A percentile compares a stretch with the other conserved stretches of the same genome.
Conservation (phyloP, 2,329 filamentous ascomycete genomes). For the Colletotrichum zoysiae region DNA sequence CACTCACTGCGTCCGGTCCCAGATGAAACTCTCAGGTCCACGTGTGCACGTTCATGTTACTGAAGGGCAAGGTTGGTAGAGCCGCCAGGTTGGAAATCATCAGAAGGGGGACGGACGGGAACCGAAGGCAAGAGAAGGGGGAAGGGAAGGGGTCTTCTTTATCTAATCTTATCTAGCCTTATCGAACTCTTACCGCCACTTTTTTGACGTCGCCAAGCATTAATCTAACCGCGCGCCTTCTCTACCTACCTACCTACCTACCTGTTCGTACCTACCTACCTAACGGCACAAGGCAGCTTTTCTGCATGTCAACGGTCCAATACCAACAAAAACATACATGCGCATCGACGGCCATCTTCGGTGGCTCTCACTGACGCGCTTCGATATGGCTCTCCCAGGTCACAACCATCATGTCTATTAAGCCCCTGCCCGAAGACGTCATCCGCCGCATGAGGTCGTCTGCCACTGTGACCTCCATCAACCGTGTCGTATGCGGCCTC, state of each 20-base stretch:
- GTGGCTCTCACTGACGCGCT: conserved; percentile 9
- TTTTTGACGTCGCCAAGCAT: not conserved
- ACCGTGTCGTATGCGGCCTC: conserved; percentile 77
- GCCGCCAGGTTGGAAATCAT: not conserved
- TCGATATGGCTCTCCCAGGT: conserved; percentile 20
- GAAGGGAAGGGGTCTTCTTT: not conserved
- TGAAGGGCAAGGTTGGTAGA: conserved; percentile 6
- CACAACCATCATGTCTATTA: conserved; percentile 70
- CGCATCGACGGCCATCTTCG: not conserved
- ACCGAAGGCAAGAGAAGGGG: too few relatives aligned
- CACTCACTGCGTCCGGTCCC: not conserved
- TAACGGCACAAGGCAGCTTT: not conserved
- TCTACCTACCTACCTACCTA: not conserved
- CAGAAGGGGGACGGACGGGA: too few relatives aligned
- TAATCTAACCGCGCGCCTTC: too few relatives aligned
- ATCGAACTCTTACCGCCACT: not conserved
- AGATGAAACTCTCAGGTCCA: conserved; percentile 17
- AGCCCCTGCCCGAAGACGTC: conserved; percentile 76
- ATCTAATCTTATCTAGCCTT: conserved; percentile 17
- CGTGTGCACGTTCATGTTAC: conserved; percentile 16
- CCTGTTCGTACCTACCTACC: not conserved
- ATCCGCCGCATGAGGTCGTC: conserved; percentile 88
- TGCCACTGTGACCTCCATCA: conserved; percentile 80
- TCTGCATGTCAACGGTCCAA: not conserved
- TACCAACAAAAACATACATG: not conserved